phyloP scores from a whole-genome alignment of 2,329 filamentous ascomycete genomes.

The Cercospora zeae-maydis region DNA sequence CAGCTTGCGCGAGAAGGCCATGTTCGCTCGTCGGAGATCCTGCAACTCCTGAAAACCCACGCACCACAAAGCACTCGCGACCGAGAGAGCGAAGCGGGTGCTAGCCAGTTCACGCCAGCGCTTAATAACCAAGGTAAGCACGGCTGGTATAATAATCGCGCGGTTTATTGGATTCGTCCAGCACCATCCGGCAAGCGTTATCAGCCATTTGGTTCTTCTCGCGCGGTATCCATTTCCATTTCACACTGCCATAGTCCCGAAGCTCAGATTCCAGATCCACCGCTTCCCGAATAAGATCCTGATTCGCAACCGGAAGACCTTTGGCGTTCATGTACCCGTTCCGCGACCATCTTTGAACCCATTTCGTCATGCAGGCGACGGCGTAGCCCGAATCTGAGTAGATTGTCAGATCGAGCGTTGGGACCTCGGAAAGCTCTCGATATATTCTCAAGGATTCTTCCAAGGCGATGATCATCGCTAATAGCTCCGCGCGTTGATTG shows the following conservation, averaged over 20 bases:
- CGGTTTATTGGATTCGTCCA: too few relatives aligned
- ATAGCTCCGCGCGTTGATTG: too few relatives aligned
- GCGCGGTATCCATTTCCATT: conserved; percentile 13
- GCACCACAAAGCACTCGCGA: too few relatives aligned
- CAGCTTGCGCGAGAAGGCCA: too few relatives aligned
- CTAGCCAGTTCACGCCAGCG: too few relatives aligned
- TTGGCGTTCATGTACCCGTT: conserved; percentile 13
- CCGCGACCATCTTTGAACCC: conserved; percentile 11
- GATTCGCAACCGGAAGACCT: conserved; percentile 9
- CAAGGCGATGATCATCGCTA: not conserved
- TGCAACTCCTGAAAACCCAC: too few relatives aligned
- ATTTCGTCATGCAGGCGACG: conserved; percentile 12
- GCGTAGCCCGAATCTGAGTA: conserved; percentile 17
- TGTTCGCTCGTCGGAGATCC: too few relatives aligned
- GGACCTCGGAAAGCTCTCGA: not conserved
- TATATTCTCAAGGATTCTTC: not conserved
- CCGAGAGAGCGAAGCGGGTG: too few relatives aligned
- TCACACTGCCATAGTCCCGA: conserved; percentile 6
- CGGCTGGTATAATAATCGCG: too few relatives aligned
- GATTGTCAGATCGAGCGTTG: conserved; percentile 3
- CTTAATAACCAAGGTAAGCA: too few relatives aligned
- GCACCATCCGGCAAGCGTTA: not conserved
- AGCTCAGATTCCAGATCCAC: not conserved
- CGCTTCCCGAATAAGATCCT: conserved; percentile 12
- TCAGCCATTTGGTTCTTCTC: conserved; percentile 6